Evolutionary conservation across 2,329 filamentous ascomycete species (phyloP).

Genomic region (Cadophora sp.): DNA sequence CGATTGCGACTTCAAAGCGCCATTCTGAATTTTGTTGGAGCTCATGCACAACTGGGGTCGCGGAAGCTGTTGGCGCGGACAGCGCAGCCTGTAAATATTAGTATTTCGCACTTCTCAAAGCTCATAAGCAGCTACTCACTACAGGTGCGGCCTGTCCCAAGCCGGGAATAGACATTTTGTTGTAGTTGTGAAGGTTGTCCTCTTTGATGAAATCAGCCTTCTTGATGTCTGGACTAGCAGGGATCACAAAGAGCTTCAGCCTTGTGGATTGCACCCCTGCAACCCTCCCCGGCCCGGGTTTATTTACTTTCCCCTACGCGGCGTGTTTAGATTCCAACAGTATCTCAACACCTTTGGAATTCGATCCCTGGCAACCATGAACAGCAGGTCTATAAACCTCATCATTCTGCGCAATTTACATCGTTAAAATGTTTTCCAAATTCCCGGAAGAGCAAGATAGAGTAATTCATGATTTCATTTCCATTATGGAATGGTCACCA

Average conservation of each 20-base stretch:
- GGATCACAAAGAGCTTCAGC: slow-evolving; percentile 30
- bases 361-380: no score
- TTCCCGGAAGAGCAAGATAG: no score
- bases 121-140: slow-evolving; percentile 50
- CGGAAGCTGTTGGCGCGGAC: slow-evolving; percentile 43
- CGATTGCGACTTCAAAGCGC: slow-evolving; percentile 75
- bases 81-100: slow-evolving; percentile 37
- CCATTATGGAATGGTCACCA: no score
- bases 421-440: no score
- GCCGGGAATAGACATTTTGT: slow-evolving; percentile 74
- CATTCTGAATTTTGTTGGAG: slow-evolving; percentile 76
- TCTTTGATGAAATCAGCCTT: slow-evolving; percentile 16
- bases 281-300: not conserved
- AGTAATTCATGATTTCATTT: no score
- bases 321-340: not conserved
- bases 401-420: no score
- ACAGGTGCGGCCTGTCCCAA: slow-evolving; percentile 71
- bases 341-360: no score
- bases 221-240: slow-evolving; percentile 7
- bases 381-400: no score
- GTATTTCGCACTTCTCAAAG: slow-evolving; percentile 3
- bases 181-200: slow-evolving; percentile 13
- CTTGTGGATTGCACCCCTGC: slow-evolving; percentile 24
- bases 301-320: slow-evolving; percentile 8
- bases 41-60: slow-evolving; percentile 53